phyloP scores from a whole-genome alignment of 768 basidiomycete genomes.

The Amanita exitialis region DNA sequence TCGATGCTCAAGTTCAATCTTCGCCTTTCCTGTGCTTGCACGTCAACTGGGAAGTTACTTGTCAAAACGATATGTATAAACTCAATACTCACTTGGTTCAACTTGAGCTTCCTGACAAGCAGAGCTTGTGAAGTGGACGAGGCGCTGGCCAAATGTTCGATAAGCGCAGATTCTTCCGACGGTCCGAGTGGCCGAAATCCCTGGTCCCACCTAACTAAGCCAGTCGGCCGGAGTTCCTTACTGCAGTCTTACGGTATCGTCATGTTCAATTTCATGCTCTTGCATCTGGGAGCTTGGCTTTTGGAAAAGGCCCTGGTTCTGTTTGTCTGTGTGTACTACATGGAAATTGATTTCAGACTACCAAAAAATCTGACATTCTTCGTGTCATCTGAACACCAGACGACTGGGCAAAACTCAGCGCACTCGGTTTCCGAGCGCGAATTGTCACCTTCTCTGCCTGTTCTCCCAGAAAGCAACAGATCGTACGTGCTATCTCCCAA shows the following conservation, averaged over 20 bases:
- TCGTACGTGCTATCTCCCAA: slow-evolving; percentile 28
- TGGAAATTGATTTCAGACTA: too few species aligned
- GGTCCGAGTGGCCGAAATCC: not conserved
- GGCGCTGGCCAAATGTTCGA: not conserved
- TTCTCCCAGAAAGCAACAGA: not conserved
- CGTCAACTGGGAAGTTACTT: slow-evolving; percentile 2
- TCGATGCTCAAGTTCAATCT: slow-evolving; percentile 12
- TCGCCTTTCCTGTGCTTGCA: slow-evolving; percentile 25
- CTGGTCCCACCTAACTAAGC: not conserved
- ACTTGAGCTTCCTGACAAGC: slow-evolving; percentile 32
- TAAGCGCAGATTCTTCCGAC: not conserved
- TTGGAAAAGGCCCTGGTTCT: too few species aligned
- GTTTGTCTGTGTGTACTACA: too few species aligned
- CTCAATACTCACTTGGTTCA: slow-evolving; percentile 26
- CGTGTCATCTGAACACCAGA: slow-evolving; percentile 57
- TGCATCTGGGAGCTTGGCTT: too few species aligned
- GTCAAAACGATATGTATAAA: too few species aligned
- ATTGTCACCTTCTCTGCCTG: slow-evolving; percentile 31
- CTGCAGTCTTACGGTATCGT: too few species aligned
- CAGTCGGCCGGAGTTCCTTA: too few species aligned
- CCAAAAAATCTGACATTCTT: not conserved
- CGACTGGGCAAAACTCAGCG: slow-evolving; percentile 52
- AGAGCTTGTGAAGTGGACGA: slow-evolving; percentile 22
- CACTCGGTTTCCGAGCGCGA: slow-evolving; percentile 59
- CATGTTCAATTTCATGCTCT: too few species aligned